Base-by-base conservation (phyloP, 2,329 filamentous ascomycete genomes). In the Stachybotrys echinatus region DNA sequence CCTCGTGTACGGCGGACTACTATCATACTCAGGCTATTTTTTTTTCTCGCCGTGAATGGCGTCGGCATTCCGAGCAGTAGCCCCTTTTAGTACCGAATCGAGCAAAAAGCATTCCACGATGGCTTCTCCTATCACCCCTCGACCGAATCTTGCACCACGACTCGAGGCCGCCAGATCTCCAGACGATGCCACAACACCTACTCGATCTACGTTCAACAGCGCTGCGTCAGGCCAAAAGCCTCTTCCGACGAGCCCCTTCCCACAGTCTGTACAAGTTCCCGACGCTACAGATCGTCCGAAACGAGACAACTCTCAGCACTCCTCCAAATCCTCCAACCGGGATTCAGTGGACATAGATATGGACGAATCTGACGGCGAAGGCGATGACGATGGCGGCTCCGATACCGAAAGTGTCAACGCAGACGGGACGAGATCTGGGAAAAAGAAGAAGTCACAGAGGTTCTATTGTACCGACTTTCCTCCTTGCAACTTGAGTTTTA, bases 391-490 rank as follows among this genome's bases (percentile, higher is more conserved):
- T 18, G 75, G 66, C 21, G 77, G 67, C 27, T 88, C 87, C 12
- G 88, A 89, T 53, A 80, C 80, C 45, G 85, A 81, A 37, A 84
- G 79, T 57, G 75, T 85, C 20, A 79, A 79, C 50, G 82, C 77
- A 12, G 84, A 87, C 62, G 74, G 83, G 40, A 74, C 76, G n/a
- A 81, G 86, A 54, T 87, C 88, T 8, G 85, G 80, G 48, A 95
- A 95, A 73, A 97, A 96, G 80, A 96, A 96, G 73, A 96, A 96
- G 69, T 90, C 91, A 1, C 91, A 96, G 67, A 84, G 90, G 43
- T 99, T 99, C 69, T 96, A 92, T 69, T 99, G 94, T 71, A 95
- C 88, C 4, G 91, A 96, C 27, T 97, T 90, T 60, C 92, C 92
- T 22, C 92, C 92, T 4, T 99, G 94, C 69, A 92, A 87, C 61